Conservation (phyloP, 2,329 filamentous ascomycete genomes). For the Trichoderma sp. region DNA sequence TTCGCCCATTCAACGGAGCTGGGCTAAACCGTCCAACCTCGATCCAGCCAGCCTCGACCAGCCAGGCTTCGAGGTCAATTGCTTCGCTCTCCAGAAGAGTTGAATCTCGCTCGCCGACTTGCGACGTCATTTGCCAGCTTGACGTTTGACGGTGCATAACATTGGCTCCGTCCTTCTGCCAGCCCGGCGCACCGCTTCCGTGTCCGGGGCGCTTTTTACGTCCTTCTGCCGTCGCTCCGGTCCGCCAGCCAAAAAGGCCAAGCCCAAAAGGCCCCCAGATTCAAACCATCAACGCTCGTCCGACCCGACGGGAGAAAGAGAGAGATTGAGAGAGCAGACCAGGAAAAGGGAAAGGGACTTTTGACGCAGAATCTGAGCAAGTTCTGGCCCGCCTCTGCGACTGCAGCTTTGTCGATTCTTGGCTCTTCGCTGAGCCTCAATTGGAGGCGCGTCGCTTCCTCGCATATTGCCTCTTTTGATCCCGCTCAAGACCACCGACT, state of each 20-base stretch:
- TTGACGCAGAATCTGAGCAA: not conserved
- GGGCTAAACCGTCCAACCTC: conserved; percentile 17
- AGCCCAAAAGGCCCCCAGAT: not conserved
- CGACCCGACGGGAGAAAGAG: not conserved
- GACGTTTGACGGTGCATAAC: not conserved
- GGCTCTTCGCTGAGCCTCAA: conserved; percentile 13
- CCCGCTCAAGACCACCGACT: not conserved
- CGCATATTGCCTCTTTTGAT: not conserved
- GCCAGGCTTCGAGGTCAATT: conserved; percentile 16
- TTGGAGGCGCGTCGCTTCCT: conserved; percentile 19
- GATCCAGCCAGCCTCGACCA: conserved; percentile 18
- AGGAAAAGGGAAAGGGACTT: not conserved
- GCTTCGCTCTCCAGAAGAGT: not conserved
- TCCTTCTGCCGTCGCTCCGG: not conserved
- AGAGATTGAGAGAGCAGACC: not conserved
- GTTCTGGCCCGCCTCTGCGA: not conserved
- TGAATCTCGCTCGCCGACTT: not conserved
- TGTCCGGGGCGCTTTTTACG: conserved; percentile 2
- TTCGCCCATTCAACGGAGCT: conserved; percentile 17
- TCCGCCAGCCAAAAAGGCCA: not conserved
- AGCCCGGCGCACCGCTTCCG: conserved; percentile 9
- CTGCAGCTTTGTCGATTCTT: not conserved
- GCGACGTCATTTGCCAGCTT: not conserved
- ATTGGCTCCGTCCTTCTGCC: not conserved
- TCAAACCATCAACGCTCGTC: not conserved